Evolutionary conservation across 2,329 filamentous ascomycete species (phyloP).

Genomic region (Pseudophaeomoniella oleicola): DNA sequence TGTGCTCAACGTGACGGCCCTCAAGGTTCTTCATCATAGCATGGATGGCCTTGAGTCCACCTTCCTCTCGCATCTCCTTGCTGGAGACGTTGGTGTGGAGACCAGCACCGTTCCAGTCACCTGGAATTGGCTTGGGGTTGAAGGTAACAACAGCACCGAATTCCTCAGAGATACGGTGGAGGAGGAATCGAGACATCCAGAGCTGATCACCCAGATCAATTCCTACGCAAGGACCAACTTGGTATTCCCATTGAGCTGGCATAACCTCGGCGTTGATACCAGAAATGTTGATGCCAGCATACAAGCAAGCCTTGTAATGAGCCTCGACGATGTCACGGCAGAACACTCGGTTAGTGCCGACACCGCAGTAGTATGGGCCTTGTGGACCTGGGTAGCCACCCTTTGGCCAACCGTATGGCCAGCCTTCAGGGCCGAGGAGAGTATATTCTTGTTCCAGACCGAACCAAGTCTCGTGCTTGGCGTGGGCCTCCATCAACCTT

Average conservation of each 20-base stretch:
- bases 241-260: conserved; percentile 96
- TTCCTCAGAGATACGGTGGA: conserved; percentile 85
- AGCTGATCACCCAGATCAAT: conserved; percentile 93
- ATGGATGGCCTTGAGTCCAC: conserved; percentile 93
- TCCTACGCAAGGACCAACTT: conserved; percentile 78
- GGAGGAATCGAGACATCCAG: conserved; percentile 82
- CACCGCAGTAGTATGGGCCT: conserved; percentile 96
- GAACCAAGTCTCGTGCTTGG: conserved; percentile 82
- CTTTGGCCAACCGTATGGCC: conserved; percentile 85
- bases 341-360: conserved; percentile 91
- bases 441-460: conserved; percentile 98
- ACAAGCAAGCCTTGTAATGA: conserved; percentile 82
- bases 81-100: conserved; percentile 92
- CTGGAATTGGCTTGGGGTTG: conserved; percentile 86
- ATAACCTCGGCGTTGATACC: conserved; percentile 99
- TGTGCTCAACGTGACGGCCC: conserved; percentile 66
- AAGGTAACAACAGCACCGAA: conserved; percentile 93
- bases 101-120: conserved; percentile 94
- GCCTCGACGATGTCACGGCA: conserved; percentile 96
- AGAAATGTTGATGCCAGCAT: conserved; percentile 81
- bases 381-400: conserved; percentile 83
- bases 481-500: conserved; percentile 79
- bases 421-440: conserved; percentile 68
- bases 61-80: conserved; percentile 73
- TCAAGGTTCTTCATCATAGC: conserved; percentile 71